phyloP scores from a whole-genome alignment of 176 grass and related monocot genomes.

The Phyllostachys edulis region DNA sequence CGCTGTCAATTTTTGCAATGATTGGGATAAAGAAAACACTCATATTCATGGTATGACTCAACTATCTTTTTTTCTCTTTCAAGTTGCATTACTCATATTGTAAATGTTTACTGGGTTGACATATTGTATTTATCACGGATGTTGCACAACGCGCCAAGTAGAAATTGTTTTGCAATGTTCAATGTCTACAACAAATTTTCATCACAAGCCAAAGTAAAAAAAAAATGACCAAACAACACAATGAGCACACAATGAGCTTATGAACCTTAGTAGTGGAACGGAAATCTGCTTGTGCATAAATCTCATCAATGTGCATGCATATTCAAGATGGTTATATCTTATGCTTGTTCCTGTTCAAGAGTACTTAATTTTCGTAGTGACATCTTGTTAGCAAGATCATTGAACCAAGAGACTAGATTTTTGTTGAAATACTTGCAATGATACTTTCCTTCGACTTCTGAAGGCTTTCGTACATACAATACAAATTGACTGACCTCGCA shows the following conservation, averaged over 20 bases:
- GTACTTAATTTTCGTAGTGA: not conserved
- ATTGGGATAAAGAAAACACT: constrained; percentile 81
- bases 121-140: not conserved
- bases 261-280: not conserved
- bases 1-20: constrained; percentile 79
- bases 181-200: not conserved
- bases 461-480: not conserved
- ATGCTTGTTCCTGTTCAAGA: not conserved
- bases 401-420: not conserved
- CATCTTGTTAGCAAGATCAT: not conserved
- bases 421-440: not conserved
- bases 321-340: not conserved
- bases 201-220: not conserved
- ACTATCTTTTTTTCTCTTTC: constrained; percentile 30
- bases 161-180: not conserved
- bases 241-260: not conserved
- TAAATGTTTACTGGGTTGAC: not conserved
- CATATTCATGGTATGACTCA: constrained; percentile 58
- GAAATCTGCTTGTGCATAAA: constrained; percentile 3
- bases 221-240: not conserved
- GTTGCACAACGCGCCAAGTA: not conserved
- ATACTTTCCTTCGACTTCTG: not conserved
- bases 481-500: not conserved
- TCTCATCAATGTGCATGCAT: not conserved
- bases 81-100: constrained; percentile 2